Evolutionary conservation across 441 rosid genomes (phyloP).

Genomic region (Raphanus hybrid): DNA sequence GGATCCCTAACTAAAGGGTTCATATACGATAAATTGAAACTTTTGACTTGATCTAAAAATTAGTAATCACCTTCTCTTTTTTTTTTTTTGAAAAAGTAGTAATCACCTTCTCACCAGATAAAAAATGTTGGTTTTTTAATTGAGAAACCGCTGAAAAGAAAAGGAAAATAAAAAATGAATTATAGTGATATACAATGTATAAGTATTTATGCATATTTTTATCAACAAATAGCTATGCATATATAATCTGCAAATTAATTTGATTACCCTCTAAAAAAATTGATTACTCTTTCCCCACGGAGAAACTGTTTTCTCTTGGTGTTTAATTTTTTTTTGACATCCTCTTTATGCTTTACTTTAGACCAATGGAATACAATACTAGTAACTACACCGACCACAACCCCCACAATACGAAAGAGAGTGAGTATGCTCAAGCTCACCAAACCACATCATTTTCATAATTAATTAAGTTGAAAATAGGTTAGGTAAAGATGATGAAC

Average conservation of each 20-base stretch:
- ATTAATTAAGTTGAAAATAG: neutral
- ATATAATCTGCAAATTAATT: neutral
- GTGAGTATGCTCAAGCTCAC: conserved; percentile 12
- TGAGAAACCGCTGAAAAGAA: neutral
- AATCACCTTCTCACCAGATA: neutral
- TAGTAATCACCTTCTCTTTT: neutral
- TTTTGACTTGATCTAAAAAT: neutral
- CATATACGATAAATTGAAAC: neutral
- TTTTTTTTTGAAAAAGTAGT: neutral
- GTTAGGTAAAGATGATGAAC: conserved; percentile 4
- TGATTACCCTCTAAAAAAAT: neutral
- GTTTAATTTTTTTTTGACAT: neutral
- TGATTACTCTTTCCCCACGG: neutral
- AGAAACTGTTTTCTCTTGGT: neutral
- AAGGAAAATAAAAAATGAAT: neutral
- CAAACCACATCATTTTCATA: conserved; percentile 35
- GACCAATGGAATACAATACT: neutral
- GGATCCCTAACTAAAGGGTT: neutral
- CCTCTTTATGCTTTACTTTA: neutral
- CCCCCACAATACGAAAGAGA: conserved; percentile 13
- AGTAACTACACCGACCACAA: conserved; percentile 24
- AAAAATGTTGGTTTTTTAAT: neutral
- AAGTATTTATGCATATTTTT: neutral
- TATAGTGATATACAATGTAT: neutral
- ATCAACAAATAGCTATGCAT: neutral